Evolutionary conservation across 441 rosid species (phyloP).

Genomic region (Erodium moschatum): DNA sequence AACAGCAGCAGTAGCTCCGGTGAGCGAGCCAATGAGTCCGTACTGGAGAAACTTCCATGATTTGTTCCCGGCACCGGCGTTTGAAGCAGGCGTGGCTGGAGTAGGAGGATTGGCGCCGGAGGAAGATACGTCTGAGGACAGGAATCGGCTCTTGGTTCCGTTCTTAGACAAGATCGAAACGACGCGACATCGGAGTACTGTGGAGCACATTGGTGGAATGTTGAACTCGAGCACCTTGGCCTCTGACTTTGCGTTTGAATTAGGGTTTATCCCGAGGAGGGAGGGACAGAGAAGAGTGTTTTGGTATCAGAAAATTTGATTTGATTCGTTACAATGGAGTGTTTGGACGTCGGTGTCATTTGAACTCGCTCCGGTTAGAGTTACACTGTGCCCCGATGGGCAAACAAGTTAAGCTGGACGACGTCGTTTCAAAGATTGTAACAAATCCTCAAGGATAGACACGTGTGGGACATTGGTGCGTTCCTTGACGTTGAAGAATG

Average conservation of each 20-base stretch:
- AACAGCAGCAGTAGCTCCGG: conserved; percentile 47
- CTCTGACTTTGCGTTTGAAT: not conserved
- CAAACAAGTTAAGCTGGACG: too few relatives aligned
- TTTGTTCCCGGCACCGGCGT: conserved; percentile 25
- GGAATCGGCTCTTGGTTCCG: conserved; percentile 25
- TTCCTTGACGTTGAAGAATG: too few relatives aligned
- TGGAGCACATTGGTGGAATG: conserved; percentile 30
- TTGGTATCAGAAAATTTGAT: too few relatives aligned
- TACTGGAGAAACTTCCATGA: conserved; percentile 45
- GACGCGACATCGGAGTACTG: conserved; percentile 33
- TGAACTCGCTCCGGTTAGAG: too few relatives aligned
- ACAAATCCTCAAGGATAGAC: too few relatives aligned
- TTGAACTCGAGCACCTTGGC: not conserved
- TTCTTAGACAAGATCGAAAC: conserved; percentile 16
- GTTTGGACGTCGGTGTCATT: too few relatives aligned
- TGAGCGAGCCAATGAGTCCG: conserved; percentile 42
- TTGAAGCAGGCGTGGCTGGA: conserved; percentile 14
- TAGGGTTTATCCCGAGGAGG: too few relatives aligned
- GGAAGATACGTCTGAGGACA: conserved; percentile 32
- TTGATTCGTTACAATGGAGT: too few relatives aligned
- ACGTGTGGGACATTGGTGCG: too few relatives aligned
- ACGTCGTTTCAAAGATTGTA: too few relatives aligned
- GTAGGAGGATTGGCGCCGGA: conserved; percentile 34
- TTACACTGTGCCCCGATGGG: too few relatives aligned
- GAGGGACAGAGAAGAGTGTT: too few relatives aligned